Percentiles rank a stretch among this genome's conserved stretches.
Evolutionary conservation across 768 basidiomycete genomes (phyloP).

Genomic region (Hydnomerulius pinastri): DNA sequence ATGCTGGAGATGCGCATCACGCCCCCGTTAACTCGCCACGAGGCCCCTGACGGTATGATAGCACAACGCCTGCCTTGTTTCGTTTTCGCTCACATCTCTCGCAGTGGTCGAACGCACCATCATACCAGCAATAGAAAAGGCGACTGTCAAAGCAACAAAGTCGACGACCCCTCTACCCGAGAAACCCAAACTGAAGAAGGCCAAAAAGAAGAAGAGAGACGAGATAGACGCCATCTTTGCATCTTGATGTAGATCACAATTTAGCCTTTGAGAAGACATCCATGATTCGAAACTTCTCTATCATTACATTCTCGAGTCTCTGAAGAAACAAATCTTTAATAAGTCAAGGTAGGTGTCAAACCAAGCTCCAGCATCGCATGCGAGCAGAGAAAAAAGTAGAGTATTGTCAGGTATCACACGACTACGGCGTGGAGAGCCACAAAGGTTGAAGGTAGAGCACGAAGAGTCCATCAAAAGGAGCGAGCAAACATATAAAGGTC

Average conservation of each 20-base stretch:
- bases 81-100: neutral
- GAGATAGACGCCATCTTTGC: slow-evolving; percentile 77
- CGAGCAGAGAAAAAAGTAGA: neutral
- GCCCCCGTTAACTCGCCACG: neutral
- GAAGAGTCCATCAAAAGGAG: neutral
- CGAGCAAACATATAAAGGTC: neutral
- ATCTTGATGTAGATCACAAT: slow-evolving; percentile 19
- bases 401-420: neutral
- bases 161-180: neutral
- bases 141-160: neutral
- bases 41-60: slow-evolving; percentile 8
- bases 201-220: slow-evolving; percentile 45
- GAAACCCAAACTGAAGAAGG: slow-evolving; percentile 29
- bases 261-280: neutral
- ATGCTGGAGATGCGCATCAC: neutral
- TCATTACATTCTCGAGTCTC: neutral
- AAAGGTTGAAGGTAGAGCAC: neutral
- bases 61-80: no score
- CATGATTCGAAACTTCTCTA: neutral
- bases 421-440: no score
- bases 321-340: neutral
- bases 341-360: neutral
- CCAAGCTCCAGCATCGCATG: neutral
- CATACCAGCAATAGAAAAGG: neutral
- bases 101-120: neutral